Conservation (phyloP, 1,284 basidiomycete genomes). For the Apiotrichum porosum region DNA sequence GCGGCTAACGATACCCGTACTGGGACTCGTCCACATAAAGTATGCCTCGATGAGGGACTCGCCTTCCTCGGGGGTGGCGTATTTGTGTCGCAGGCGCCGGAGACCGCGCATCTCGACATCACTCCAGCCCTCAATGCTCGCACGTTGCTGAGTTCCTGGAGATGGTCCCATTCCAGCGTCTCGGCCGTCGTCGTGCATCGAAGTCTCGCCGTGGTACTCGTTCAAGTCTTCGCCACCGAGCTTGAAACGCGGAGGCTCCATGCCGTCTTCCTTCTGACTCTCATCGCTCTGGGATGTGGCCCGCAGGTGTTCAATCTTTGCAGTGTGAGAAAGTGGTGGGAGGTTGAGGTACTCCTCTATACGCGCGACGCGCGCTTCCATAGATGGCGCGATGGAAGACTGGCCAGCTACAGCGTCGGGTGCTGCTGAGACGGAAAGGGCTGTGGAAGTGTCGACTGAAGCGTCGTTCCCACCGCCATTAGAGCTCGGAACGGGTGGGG, state of each 20-base stretch:
- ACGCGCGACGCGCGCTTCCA: slow-evolving; percentile 16
- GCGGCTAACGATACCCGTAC: slow-evolving; percentile 14
- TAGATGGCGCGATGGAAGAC: too few relatives aligned
- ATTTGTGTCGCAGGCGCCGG: slow-evolving; percentile 18
- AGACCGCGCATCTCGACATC: slow-evolving; percentile 14
- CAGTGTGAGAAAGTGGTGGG: too few relatives aligned
- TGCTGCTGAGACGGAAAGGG: not conserved
- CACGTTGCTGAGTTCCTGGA: not conserved
- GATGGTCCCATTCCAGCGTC: not conserved
- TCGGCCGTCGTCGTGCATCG: slow-evolving; percentile 16
- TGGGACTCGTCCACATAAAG: slow-evolving; percentile 20
- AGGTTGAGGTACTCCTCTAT: slow-evolving; percentile 20
- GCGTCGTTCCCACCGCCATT: too few relatives aligned
- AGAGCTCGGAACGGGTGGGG: too few relatives aligned
- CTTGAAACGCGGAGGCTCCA: slow-evolving; percentile 21
- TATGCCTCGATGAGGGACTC: slow-evolving; percentile 20
- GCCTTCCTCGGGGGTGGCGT: slow-evolving; percentile 20
- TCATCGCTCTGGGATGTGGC: too few relatives aligned
- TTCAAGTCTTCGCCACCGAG: slow-evolving; percentile 15
- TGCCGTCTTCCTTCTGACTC: slow-evolving; percentile 3
- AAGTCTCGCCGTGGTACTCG: slow-evolving; percentile 20
- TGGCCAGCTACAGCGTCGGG: too few relatives aligned
- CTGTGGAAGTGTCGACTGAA: too few relatives aligned
- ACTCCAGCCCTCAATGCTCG: slow-evolving; percentile 9
- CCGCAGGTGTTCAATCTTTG: too few relatives aligned